Percentiles rank a stretch among this genome's conserved stretches.
Conservation (phyloP, 345 rosid species). For the Sonneratia alba region DNA sequence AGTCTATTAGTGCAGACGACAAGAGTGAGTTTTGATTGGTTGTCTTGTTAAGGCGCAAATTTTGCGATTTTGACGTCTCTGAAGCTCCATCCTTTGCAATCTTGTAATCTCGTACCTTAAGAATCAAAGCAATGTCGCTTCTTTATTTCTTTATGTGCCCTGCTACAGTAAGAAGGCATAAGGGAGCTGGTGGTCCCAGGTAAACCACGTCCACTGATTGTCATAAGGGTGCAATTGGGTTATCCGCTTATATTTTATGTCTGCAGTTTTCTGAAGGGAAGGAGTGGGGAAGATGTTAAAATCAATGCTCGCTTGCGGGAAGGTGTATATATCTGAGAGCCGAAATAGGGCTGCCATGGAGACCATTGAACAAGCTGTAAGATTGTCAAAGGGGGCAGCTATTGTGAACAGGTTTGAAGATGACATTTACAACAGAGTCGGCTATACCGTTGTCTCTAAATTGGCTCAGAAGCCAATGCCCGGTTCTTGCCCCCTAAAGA, state of each 20-base stretch:
- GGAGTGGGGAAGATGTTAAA: constrained; percentile 40
- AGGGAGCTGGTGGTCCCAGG: neutral
- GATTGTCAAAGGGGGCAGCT: constrained; percentile 49
- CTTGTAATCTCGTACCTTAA: neutral
- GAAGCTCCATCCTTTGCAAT: too few species aligned
- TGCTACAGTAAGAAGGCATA: neutral
- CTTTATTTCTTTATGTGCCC: neutral
- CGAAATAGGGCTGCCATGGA: constrained; percentile 58
- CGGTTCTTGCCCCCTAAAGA: constrained; percentile 34
- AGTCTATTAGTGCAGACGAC: constrained; percentile 37
- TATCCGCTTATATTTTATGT: constrained; percentile 14
- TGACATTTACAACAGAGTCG: constrained; percentile 64
- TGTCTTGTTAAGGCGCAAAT: too few species aligned
- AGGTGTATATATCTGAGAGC: constrained; percentile 78
- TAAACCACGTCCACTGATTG: constrained; percentile 2
- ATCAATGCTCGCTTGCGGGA: constrained; percentile 68
- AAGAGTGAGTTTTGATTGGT: constrained; percentile 5
- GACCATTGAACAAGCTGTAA: constrained; percentile 57
- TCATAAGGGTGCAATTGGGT: neutral
- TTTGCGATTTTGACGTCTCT: too few species aligned
- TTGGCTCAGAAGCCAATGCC: constrained; percentile 19
- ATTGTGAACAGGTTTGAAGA: constrained; percentile 81
- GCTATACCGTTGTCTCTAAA: constrained; percentile 64
- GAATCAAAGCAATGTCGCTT: neutral
- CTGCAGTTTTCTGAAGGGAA: constrained; percentile 21